Evolutionary conservation across 345 rosid species (phyloP).

Genomic region (Aquilaria malaccensis): DNA sequence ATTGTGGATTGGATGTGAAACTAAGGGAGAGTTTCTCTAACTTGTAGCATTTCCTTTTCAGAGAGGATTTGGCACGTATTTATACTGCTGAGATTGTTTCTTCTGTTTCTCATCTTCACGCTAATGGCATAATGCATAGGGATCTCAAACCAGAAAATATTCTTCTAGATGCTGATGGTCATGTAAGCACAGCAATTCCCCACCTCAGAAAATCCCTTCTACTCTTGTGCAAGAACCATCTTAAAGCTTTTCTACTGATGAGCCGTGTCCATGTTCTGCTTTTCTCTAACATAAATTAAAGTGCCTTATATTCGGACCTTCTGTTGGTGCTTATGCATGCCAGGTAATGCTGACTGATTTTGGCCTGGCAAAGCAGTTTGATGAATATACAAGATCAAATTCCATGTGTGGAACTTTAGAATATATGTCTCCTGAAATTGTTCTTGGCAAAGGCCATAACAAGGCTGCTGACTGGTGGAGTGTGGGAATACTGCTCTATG

Average conservation of each 20-base stretch:
- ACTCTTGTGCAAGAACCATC: not conserved
- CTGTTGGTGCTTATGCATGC: not conserved
- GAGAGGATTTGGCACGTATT: conserved; percentile 91
- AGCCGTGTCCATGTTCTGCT: not conserved
- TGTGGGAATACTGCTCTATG: conserved; percentile 32
- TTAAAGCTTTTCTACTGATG: not conserved
- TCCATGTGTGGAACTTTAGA: conserved; percentile 50
- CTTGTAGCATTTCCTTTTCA: conserved; percentile 17
- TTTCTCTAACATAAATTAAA: not conserved
- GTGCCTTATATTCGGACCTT: conserved; percentile 3
- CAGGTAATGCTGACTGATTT: conserved; percentile 48
- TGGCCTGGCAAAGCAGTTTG: conserved; percentile 44
- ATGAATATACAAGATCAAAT: conserved; percentile 37
- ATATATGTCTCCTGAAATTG: conserved; percentile 46
- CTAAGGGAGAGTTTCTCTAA: conserved; percentile 3
- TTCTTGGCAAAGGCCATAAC: conserved; percentile 39
- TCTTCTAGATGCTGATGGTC: conserved; percentile 33
- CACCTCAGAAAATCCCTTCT: not conserved
- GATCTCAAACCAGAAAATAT: conserved; percentile 53
- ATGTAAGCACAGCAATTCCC: conserved; percentile 25
- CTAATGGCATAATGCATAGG: conserved; percentile 63
- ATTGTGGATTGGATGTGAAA: conserved; percentile 1
- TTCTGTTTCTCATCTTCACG: conserved; percentile 42
- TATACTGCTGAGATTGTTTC: conserved; percentile 64
- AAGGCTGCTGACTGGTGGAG: conserved; percentile 54